phyloP scores from a whole-genome alignment of 371 early-diverging fungal species.

The Mortierella polycephala region DNA sequence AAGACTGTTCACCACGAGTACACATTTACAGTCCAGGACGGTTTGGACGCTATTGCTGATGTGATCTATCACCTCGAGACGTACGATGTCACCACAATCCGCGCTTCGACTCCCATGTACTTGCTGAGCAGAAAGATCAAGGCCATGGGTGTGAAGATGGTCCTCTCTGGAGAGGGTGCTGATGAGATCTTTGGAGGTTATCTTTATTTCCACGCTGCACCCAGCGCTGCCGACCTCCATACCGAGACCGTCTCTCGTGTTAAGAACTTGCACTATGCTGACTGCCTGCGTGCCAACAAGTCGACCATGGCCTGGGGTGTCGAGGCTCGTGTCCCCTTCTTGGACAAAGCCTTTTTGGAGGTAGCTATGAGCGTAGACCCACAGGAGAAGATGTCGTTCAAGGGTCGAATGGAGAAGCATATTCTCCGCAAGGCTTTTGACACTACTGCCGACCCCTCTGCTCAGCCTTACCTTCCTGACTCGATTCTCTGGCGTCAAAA shows the following conservation, averaged over 20 bases:
- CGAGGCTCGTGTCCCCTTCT: constrained; percentile 97
- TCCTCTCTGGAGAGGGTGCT: constrained; percentile 94
- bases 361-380: constrained; percentile 88
- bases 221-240: constrained; percentile 82
- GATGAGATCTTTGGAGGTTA: constrained; percentile 98
- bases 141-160: constrained; percentile 98
- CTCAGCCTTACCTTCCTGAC: constrained; percentile 87
- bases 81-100: constrained; percentile 97
- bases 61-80: constrained; percentile 97
- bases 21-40: constrained; percentile 95
- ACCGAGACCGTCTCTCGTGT: constrained; percentile 90
- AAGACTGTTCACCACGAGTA: constrained; percentile 94
- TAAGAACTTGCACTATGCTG: constrained; percentile 94
- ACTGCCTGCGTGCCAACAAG: constrained; percentile 97
- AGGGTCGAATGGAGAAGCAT: constrained; percentile 87
- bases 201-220: constrained; percentile 96
- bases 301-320: constrained; percentile 99
- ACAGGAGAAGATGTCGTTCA: constrained; percentile 77
- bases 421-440: constrained; percentile 90
- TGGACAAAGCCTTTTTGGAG: constrained; percentile 90
- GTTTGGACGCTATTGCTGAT: constrained; percentile 93
- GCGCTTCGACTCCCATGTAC: constrained; percentile 98
- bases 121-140: constrained; percentile 95
- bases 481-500: constrained; percentile 97
- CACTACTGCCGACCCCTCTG: constrained; percentile 69